These are phyloP conservation scores for Cutaneotrichosporon cutaneum DNA, from an alignment of 1,284 basidiomycete species.

Conservation along the genomic window DNA sequence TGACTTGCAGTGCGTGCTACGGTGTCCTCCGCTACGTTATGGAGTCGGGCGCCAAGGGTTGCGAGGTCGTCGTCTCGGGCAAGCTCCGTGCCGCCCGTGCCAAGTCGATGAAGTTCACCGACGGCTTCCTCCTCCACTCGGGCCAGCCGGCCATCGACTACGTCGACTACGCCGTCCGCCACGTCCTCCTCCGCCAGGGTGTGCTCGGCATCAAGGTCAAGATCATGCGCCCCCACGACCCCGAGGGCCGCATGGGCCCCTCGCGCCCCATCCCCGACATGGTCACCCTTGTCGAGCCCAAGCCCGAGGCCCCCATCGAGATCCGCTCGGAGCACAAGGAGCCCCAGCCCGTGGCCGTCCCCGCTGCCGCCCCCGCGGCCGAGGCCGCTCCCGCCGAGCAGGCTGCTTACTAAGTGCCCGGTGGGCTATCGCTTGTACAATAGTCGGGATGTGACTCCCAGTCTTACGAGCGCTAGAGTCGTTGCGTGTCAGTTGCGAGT, in stretches of 20 bases:
- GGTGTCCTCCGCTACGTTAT: slow-evolving; percentile 99
- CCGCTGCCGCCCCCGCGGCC: slow-evolving; percentile 21
- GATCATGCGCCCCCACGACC: slow-evolving; percentile 98
- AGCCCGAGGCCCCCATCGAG: slow-evolving; percentile 59
- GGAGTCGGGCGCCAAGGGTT: slow-evolving; percentile 99
- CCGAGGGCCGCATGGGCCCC: slow-evolving; percentile 83
- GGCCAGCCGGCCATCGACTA: slow-evolving; percentile 97
- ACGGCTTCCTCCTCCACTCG: slow-evolving; percentile 99
- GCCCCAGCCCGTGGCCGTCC: slow-evolving; percentile 42
- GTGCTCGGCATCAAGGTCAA: slow-evolving; percentile 99
- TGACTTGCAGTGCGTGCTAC: slow-evolving; percentile 82
- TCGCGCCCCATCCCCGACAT: slow-evolving; percentile 93
- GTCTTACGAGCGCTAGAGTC: slow-evolving; percentile 2
- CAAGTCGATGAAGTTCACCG: slow-evolving; percentile 99
- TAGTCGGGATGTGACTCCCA: slow-evolving; percentile 11
- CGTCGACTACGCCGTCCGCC: slow-evolving; percentile 96
- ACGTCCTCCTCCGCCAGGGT: slow-evolving; percentile 98
- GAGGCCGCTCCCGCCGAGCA: slow-evolving; percentile 20
- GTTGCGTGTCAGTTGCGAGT: not conserved
- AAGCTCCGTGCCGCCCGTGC: slow-evolving; percentile 99
- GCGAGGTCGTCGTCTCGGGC: slow-evolving; percentile 98
- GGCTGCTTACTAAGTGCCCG: slow-evolving; percentile 12
- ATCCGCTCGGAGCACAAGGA: slow-evolving; percentile 53
- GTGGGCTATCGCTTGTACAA: slow-evolving; percentile 3
- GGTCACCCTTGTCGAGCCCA: slow-evolving; percentile 81